Evolutionary conservation across 1,284 basidiomycete genomes (phyloP).

Genomic region (Boletus albobrunnescens): DNA sequence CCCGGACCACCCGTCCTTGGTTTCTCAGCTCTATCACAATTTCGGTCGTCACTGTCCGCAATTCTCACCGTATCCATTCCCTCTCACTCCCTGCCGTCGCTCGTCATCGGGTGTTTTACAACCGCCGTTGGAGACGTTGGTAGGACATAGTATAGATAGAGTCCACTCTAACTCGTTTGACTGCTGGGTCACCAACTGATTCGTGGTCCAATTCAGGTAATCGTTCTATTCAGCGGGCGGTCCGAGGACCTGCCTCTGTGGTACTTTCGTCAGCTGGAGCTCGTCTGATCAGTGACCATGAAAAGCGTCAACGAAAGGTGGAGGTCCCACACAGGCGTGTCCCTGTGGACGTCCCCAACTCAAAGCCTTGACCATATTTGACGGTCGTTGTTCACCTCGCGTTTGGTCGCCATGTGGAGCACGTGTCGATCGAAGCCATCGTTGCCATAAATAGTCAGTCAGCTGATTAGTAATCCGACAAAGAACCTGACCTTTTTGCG

Average conservation of each 20-base stretch:
- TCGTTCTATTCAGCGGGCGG: constrained; percentile 1
- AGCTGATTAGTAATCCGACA: constrained; percentile 9
- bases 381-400: neutral
- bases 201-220: neutral
- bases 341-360: constrained; percentile 7
- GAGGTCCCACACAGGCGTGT: constrained; percentile 3
- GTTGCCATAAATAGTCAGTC: neutral
- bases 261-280: neutral
- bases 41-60: constrained; percentile 3
- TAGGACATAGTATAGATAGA: no score
- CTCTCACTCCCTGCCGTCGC: no score
- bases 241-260: constrained; percentile 5
- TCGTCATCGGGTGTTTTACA: neutral
- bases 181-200: no score
- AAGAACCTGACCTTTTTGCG: neutral
- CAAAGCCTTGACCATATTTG: constrained; percentile 2
- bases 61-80: constrained; percentile 8
- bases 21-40: constrained; percentile 8
- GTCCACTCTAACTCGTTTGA: no score
- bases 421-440: constrained; percentile 17
- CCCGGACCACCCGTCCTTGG: neutral
- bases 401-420: constrained; percentile 8
- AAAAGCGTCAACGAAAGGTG: no score
- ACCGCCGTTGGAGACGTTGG: no score
- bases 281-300: no score